A percentile compares a stretch with the other conserved stretches of the same genome.
These are phyloP conservation scores for Alternaria postmessia DNA, from an alignment of 2,329 filamentous ascomycete species.

Conservation along the genomic window DNA sequence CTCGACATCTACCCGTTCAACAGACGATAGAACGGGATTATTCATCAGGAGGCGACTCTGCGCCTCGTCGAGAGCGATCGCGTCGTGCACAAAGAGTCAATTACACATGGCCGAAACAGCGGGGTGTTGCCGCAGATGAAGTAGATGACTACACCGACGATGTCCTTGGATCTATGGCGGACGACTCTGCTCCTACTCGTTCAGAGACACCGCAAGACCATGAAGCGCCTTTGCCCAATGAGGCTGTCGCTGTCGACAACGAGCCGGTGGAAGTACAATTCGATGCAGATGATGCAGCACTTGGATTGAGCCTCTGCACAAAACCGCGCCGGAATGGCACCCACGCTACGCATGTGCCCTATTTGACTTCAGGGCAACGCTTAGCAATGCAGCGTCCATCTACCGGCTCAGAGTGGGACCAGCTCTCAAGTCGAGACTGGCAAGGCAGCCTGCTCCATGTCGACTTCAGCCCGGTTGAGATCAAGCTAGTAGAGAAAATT, in stretches of 20 bases:
- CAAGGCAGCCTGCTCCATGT: conserved; percentile 43
- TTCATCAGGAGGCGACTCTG: conserved; percentile 32
- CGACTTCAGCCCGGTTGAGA: conserved; percentile 42
- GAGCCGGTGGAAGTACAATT: conserved; percentile 30
- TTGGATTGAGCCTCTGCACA: conserved; percentile 21
- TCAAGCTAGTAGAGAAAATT: conserved; percentile 30
- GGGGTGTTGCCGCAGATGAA: neutral
- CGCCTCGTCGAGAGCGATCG: conserved; percentile 23
- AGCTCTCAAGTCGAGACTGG: conserved; percentile 34
- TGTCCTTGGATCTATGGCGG: neutral
- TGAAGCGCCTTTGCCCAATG: conserved; percentile 13
- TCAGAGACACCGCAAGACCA: conserved; percentile 27
- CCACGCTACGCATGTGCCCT: conserved; percentile 27
- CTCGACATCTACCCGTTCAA: neutral
- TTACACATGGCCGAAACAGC: conserved; percentile 37
- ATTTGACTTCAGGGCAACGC: conserved; percentile 38
- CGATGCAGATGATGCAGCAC: conserved; percentile 29
- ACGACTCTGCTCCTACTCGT: neutral
- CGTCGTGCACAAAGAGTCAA: conserved; percentile 37
- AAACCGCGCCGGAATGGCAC: neutral
- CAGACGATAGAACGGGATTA: conserved; percentile 21
- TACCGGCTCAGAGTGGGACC: conserved; percentile 35
- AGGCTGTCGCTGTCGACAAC: conserved; percentile 26
- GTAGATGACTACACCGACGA: conserved; percentile 11
- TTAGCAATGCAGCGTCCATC: conserved; percentile 18